Conservation (phyloP, 2,329 filamentous ascomycete species). For the Cladosporium sp. region DNA sequence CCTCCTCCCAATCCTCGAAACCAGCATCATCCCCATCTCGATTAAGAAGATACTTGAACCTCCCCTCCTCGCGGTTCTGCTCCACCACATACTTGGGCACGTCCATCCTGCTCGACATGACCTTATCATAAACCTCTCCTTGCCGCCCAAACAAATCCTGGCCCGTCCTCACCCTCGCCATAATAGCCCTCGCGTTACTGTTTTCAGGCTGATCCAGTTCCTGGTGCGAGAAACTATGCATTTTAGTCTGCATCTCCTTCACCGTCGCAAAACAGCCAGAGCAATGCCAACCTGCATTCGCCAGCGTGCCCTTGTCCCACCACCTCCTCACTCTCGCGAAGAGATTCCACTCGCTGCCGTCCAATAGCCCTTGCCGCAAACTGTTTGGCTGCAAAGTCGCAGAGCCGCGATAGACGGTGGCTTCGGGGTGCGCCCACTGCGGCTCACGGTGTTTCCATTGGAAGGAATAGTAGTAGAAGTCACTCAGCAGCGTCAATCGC, state of each 20-base stretch:
- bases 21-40: slow-evolving; percentile 38
- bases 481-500: slow-evolving; percentile 7
- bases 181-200: slow-evolving; percentile 47
- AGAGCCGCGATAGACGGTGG: slow-evolving; percentile 59
- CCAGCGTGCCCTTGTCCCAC: slow-evolving; percentile 43
- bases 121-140: slow-evolving; percentile 52
- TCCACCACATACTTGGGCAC: slow-evolving; percentile 46
- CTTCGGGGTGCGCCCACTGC: slow-evolving; percentile 58
- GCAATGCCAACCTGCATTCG: slow-evolving; percentile 59
- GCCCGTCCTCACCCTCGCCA: slow-evolving; percentile 49
- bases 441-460: slow-evolving; percentile 35
- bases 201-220: slow-evolving; percentile 50
- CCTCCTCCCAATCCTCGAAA: slow-evolving; percentile 26
- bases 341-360: slow-evolving; percentile 28
- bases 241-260: slow-evolving; percentile 52
- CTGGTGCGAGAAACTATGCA: slow-evolving; percentile 54
- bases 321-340: slow-evolving; percentile 16
- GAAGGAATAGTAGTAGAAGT: slow-evolving; percentile 15
- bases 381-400: slow-evolving; percentile 52
- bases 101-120: slow-evolving; percentile 47
- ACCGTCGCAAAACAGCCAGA: slow-evolving; percentile 58
- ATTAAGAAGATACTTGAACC: slow-evolving; percentile 38
- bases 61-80: slow-evolving; percentile 23
- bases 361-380: slow-evolving; percentile 48
- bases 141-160: slow-evolving; percentile 53